Percentiles rank a stretch among this genome's conserved stretches.
phyloP scores from a whole-genome alignment of 306 rosid species.

The Spatholobus suberectus region DNA sequence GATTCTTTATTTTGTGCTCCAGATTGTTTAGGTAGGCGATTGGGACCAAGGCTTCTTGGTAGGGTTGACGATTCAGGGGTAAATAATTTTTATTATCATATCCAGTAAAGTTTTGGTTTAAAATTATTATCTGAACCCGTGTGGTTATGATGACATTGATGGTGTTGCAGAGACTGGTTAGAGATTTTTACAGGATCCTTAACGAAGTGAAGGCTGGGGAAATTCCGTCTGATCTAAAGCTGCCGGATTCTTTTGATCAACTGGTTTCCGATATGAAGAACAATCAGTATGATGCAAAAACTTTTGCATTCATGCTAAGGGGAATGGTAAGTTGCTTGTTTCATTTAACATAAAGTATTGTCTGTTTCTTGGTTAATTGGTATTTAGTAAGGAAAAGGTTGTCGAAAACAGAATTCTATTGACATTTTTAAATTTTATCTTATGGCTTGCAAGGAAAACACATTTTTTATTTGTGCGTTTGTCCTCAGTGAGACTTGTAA shows the following conservation, averaged over 20 bases:
- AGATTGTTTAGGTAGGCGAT: conserved; percentile 99
- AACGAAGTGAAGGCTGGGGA: conserved; percentile 87
- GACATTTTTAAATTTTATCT: neutral
- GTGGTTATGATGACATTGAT: conserved; percentile 42
- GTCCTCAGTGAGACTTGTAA: conserved; percentile 28
- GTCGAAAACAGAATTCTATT: conserved; percentile 25
- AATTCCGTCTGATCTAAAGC: conserved; percentile 76
- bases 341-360: conserved; percentile 8
- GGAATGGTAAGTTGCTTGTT: conserved; percentile 77
- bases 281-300: conserved; percentile 83
- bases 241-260: conserved; percentile 84
- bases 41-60: conserved; percentile 96
- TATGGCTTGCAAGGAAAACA: neutral
- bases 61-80: conserved; percentile 98
- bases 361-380: conserved; percentile 29
- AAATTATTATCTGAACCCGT: conserved; percentile 39
- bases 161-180: conserved; percentile 78
- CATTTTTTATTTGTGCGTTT: neutral
- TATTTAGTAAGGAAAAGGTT: conserved; percentile 26
- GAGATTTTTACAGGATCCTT: conserved; percentile 86
- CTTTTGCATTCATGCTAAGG: conserved; percentile 80
- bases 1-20: conserved; percentile 50
- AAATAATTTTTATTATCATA: conserved; percentile 43
- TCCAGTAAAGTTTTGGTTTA: conserved; percentile 1
- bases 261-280: conserved; percentile 88